Percentiles rank a stretch among this genome's conserved stretches.
Evolutionary conservation across 2,329 filamentous ascomycete genomes (phyloP).

Genomic region (Sclerotinia sclerotiorum): DNA sequence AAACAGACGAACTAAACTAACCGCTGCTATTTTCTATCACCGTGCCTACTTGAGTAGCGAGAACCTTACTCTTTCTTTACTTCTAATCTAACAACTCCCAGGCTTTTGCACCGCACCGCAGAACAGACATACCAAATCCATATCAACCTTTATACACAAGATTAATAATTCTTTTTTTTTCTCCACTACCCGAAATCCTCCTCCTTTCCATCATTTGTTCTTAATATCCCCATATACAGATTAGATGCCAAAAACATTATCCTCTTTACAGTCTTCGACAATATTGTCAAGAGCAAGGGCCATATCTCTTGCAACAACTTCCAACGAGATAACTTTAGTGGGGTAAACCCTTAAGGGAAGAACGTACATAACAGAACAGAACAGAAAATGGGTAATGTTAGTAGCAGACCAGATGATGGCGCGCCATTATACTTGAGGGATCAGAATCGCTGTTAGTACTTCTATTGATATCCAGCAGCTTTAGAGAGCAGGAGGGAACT

Average conservation of each 20-base stretch:
- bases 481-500: conserved; percentile 14
- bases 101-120: not conserved
- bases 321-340: conserved; percentile 32
- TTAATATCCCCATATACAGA: conserved; percentile 29
- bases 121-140: not conserved
- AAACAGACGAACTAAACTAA: conserved; percentile 1
- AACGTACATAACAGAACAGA: conserved; percentile 4
- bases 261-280: conserved; percentile 32
- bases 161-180: conserved; percentile 1
- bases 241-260: conserved; percentile 38
- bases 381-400: conserved; percentile 81
- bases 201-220: conserved; percentile 29
- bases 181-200: conserved; percentile 6
- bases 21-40: conserved; percentile 4
- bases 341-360: conserved; percentile 31
- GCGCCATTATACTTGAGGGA: conserved; percentile 81
- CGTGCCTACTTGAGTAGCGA: conserved; percentile 18
- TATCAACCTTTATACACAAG: conserved; percentile 11
- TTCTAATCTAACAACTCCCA: conserved; percentile 6
- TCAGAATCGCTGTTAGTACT: conserved; percentile 78
- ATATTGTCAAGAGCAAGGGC: conserved; percentile 29
- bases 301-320: conserved; percentile 22
- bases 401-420: conserved; percentile 84
- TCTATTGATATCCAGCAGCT: conserved; percentile 23
- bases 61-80: conserved; percentile 11